Base-by-base conservation (phyloP, 129 eudicot genomes). In the Artemisia tridentata region DNA sequence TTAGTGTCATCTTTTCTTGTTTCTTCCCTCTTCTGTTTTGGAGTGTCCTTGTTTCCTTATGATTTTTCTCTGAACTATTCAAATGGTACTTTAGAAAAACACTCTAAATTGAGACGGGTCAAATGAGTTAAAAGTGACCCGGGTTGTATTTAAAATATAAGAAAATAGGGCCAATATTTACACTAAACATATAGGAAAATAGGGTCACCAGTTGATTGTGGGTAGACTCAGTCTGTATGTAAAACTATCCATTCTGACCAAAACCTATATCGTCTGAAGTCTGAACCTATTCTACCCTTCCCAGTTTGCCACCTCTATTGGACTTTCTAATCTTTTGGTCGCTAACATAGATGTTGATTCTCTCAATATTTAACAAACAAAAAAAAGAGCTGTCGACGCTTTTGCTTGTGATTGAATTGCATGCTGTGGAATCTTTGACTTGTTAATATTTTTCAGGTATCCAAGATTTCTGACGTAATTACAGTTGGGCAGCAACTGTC, bases 401-500 rank as follows among this genome's bases (percentile, higher is more conserved):
- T 49, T 73, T 52, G 38, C 71, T 68, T 53, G 31, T 53, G 25
- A 31, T 29, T 69, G 63, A 16, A 31, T 20, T 38, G 6, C 8
- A 12, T 5, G 41, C 20, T 45, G 25, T 57, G 43, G 18, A 49
- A 61, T 67, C 29, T 50, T 17, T 62, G 58, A 18, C 58, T 61
- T 57, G 17, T 57, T 27, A 65, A 57, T 53, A 29, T 52, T 73
- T 75, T 41, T 65, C 80, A 93, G 99, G 97, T 93, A 38, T 73
- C 86, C 65, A 85, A 78, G 80, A 84, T 93, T 68, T 73, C 96
- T 4, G 99, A 93, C 63, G 91, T 93, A 79, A 69, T 93, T 66
- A 82, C 97, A 59, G 74, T 90, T 11, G 97, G 97, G 73, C 96
- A 93, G 79, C 80, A 87, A 72, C 78, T 93, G 63, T 73, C 86